These are phyloP conservation scores for Tolypocladium pustulatum DNA, from an alignment of 2,329 filamentous ascomycete species.

Conservation along the genomic window DNA sequence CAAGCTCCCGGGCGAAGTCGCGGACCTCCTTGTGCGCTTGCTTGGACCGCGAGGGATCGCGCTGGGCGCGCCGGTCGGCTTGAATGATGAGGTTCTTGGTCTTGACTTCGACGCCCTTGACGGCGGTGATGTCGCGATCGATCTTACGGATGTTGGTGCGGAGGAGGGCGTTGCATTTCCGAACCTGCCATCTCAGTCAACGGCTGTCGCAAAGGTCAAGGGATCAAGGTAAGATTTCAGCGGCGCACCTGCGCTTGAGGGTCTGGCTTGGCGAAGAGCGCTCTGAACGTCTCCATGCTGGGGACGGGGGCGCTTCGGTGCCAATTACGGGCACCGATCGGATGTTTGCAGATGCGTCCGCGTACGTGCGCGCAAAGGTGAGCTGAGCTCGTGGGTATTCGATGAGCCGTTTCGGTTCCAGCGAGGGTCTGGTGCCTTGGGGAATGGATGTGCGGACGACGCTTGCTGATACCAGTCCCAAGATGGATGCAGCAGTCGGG, in stretches of 20 bases:
- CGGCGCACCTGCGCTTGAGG: conserved; percentile 75
- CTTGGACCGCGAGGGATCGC: conserved; percentile 65
- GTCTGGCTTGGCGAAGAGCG: conserved; percentile 84
- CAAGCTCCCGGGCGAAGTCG: conserved; percentile 78
- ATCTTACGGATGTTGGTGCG: conserved; percentile 86
- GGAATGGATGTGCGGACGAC: background rate
- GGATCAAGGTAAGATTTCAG: background rate
- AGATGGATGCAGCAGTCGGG: background rate
- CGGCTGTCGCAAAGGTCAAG: background rate
- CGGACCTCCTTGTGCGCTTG: conserved; percentile 78
- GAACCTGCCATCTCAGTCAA: conserved; percentile 49
- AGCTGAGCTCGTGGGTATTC: background rate
- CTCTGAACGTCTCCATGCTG: conserved; percentile 76
- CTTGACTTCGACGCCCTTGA: conserved; percentile 72
- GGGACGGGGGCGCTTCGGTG: conserved; percentile 5
- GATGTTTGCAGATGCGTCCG: background rate
- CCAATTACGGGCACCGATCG: background rate
- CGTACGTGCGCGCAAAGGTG: background rate
- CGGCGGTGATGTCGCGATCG: conserved; percentile 77
- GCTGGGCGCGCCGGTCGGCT: conserved; percentile 70
- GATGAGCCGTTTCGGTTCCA: background rate
- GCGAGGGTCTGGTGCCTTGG: background rate
- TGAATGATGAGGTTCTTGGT: conserved; percentile 77
- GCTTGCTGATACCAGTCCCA: background rate
- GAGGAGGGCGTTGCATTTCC: conserved; percentile 89